Conservation (phyloP, 2,329 filamentous ascomycete genomes). For the Sphaceloma murrayae region DNA sequence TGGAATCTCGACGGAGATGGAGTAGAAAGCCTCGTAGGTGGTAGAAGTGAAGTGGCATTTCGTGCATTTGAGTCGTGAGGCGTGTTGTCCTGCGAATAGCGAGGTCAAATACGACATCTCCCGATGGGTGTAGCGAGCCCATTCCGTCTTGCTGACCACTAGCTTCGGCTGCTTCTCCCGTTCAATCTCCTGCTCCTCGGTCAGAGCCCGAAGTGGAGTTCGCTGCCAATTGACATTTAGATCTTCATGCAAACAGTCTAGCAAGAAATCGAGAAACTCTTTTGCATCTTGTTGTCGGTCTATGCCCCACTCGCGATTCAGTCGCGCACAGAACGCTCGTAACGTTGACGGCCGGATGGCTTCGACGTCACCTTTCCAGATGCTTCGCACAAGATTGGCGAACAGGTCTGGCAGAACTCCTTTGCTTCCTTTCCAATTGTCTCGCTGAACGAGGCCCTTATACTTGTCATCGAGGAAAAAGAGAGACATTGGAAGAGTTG, state of each 20-base stretch:
- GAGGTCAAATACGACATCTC: slow-evolving; percentile 69
- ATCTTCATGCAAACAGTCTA: slow-evolving; percentile 77
- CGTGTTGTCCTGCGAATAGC: slow-evolving; percentile 66
- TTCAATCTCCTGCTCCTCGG: slow-evolving; percentile 49
- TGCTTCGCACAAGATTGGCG: slow-evolving; percentile 49
- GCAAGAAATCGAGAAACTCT: slow-evolving; percentile 76
- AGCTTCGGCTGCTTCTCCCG: slow-evolving; percentile 53
- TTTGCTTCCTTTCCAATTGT: slow-evolving; percentile 56
- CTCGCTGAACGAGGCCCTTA: slow-evolving; percentile 47
- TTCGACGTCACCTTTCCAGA: slow-evolving; percentile 51
- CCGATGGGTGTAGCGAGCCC: slow-evolving; percentile 58
- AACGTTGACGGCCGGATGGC: slow-evolving; percentile 40
- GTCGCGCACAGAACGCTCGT: slow-evolving; percentile 52
- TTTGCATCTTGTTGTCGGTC: slow-evolving; percentile 79
- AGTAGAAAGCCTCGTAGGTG: slow-evolving; percentile 61
- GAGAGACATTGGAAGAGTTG: slow-evolving; percentile 53
- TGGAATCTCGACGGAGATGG: slow-evolving; percentile 61
- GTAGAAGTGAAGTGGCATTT: slow-evolving; percentile 55
- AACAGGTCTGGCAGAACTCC: slow-evolving; percentile 54
- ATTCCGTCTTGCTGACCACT: slow-evolving; percentile 62
- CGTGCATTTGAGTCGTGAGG: slow-evolving; percentile 51
- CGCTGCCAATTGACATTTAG: slow-evolving; percentile 60
- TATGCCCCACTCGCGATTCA: slow-evolving; percentile 61
- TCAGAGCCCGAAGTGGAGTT: slow-evolving; percentile 48
- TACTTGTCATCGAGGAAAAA: slow-evolving; percentile 57